A percentile compares a stretch with the other conserved stretches of the same genome.
phyloP scores from a whole-genome alignment of 2,329 filamentous ascomycete species.

The Clonostachys sp. region DNA sequence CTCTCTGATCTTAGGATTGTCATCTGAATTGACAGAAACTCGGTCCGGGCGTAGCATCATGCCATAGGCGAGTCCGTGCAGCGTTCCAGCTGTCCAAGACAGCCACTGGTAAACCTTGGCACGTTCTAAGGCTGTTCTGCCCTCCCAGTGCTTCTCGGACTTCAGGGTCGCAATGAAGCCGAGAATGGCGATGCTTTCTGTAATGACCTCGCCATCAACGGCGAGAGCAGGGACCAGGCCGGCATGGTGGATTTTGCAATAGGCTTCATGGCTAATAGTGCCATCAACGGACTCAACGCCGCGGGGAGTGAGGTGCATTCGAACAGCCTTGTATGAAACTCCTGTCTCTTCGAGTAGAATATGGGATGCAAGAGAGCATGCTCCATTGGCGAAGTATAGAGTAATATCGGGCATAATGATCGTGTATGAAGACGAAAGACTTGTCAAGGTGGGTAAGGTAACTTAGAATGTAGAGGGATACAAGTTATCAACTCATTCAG shows the following conservation, averaged over 20 bases:
- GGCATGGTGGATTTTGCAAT: conserved; percentile 17
- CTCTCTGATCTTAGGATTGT: background rate
- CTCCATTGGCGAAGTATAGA: conserved; percentile 19
- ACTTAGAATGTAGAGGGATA: background rate
- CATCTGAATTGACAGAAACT: too few relatives aligned
- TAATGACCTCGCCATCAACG: conserved; percentile 19
- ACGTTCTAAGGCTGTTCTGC: conserved; percentile 13
- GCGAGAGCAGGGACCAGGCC: conserved; percentile 22
- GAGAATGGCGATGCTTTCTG: conserved; percentile 23
- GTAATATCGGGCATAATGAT: conserved; percentile 12
- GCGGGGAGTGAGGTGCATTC: conserved; percentile 7
- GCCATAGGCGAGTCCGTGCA: conserved; percentile 20
- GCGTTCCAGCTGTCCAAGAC: conserved; percentile 19
- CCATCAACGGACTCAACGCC: conserved; percentile 20
- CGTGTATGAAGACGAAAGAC: background rate
- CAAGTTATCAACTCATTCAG: background rate
- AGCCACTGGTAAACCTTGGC: conserved; percentile 23
- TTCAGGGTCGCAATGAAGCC: conserved; percentile 20
- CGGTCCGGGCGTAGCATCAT: conserved; percentile 1
- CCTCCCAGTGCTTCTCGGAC: background rate
- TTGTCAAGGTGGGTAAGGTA: background rate
- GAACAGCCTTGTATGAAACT: conserved; percentile 13
- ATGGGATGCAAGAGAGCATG: conserved; percentile 21
- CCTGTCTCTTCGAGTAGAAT: conserved; percentile 19
- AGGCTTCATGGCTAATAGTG: conserved; percentile 18